Percentiles rank a stretch among this genome's conserved stretches.
These are phyloP conservation scores for Dictyostelium brefeldianum DNA, from an alignment of 78 protist genomes.

Conservation along the genomic window DNA sequence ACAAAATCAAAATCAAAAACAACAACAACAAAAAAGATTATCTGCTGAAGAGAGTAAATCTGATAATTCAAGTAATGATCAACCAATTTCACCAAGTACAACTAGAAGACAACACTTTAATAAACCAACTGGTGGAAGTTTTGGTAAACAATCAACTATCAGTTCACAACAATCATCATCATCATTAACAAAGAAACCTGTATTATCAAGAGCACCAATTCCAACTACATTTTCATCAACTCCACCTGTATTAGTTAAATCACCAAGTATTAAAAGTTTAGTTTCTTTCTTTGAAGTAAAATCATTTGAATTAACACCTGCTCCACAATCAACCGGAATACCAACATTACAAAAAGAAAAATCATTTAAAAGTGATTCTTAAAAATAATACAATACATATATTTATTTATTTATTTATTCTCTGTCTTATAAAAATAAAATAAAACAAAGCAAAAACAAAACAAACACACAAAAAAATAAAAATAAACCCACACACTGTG, in stretches of 20 bases:
- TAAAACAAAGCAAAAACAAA: too few relatives aligned
- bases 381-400: background rate
- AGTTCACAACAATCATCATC: background rate
- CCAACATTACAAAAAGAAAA: constrained; percentile 41
- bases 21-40: background rate
- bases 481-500: too few relatives aligned
- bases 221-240: background rate
- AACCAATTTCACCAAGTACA: constrained; percentile 23
- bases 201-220: constrained; percentile 44
- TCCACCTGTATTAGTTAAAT: constrained; percentile 3
- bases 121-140: background rate
- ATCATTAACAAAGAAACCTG: background rate
- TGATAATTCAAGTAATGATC: constrained; percentile 18
- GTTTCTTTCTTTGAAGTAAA: constrained; percentile 39
- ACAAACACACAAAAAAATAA: too few relatives aligned
- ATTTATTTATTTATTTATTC: too few relatives aligned
- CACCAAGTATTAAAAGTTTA: constrained; percentile 44
- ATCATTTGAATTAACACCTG: constrained; percentile 10
- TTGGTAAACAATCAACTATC: background rate
- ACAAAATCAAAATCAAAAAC: background rate
- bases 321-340: background rate
- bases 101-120: background rate
- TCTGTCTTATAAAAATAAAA: too few relatives aligned
- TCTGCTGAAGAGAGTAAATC: background rate
- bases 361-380: constrained; percentile 22